Percentiles rank a stretch among this genome's conserved stretches.
These are phyloP conservation scores for Ogataea hybrid DNA, from an alignment of 1,139 yeast genomes.

Conservation along the genomic window DNA sequence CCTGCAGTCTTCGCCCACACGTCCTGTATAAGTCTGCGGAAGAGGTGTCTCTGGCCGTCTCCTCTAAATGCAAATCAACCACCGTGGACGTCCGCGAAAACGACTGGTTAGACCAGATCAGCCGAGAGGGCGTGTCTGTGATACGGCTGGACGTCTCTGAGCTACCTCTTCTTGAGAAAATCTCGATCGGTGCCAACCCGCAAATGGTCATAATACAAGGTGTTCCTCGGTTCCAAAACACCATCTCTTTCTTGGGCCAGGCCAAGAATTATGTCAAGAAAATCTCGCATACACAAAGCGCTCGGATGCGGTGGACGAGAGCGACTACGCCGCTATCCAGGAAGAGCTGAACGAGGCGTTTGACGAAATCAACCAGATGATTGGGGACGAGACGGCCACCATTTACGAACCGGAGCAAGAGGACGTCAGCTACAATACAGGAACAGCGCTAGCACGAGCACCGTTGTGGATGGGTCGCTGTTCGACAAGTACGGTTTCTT, in stretches of 20 bases:
- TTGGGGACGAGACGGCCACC: slow-evolving; percentile 27
- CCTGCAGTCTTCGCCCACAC: slow-evolving; percentile 18
- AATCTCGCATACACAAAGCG: slow-evolving; percentile 9
- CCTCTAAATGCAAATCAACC: slow-evolving; percentile 13
- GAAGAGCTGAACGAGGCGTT: slow-evolving; percentile 30
- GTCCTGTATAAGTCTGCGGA: slow-evolving; percentile 21
- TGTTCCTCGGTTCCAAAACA: slow-evolving; percentile 25
- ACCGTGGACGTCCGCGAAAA: slow-evolving; percentile 3
- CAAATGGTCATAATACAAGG: slow-evolving; percentile 30
- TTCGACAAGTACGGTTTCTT: slow-evolving; percentile 51
- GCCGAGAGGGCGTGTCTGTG: not conserved
- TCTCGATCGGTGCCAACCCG: slow-evolving; percentile 9
- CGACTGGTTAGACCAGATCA: slow-evolving; percentile 16
- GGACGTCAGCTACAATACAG: not conserved
- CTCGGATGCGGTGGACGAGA: slow-evolving; percentile 19
- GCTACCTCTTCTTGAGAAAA: slow-evolving; percentile 10
- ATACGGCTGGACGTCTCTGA: slow-evolving; percentile 2
- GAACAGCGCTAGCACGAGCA: slow-evolving; percentile 4
- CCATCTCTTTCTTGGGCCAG: slow-evolving; percentile 15
- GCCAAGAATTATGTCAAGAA: slow-evolving; percentile 17
- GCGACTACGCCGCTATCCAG: slow-evolving; percentile 26
- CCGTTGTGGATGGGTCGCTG: slow-evolving; percentile 33
- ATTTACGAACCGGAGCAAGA: slow-evolving; percentile 7
- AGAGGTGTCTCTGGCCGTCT: slow-evolving; percentile 3
- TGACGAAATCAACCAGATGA: slow-evolving; percentile 26